Evolutionary conservation across 140 eudicot genomes (phyloP).

Genomic region (Ambrosia hybrid): DNA sequence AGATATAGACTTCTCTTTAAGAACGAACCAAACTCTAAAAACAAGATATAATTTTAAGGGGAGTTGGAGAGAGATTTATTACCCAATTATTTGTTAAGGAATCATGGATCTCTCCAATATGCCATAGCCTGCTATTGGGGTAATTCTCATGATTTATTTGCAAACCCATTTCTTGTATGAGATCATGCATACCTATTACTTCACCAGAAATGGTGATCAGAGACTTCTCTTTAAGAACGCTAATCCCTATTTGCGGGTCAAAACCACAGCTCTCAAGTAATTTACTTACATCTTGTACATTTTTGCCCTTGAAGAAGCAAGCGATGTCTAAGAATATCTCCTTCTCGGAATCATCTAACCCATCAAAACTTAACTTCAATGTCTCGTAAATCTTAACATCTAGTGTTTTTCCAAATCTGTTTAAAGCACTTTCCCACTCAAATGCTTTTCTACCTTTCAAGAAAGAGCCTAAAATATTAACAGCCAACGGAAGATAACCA

Average conservation of each 20-base stretch:
- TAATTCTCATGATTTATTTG: not conserved
- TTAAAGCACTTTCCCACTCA: slow-evolving; percentile 14
- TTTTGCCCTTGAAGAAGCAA: not conserved
- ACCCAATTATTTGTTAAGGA: not conserved
- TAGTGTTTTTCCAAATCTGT: not conserved
- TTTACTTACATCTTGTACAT: too few species aligned
- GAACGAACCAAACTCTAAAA: too few species aligned
- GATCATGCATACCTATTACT: not conserved
- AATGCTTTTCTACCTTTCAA: not conserved
- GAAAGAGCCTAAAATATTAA: not conserved
- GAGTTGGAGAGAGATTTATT: too few species aligned
- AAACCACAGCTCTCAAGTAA: not conserved
- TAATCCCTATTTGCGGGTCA: not conserved
- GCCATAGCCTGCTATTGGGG: slow-evolving; percentile 4
- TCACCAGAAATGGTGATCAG: not conserved
- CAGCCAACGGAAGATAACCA: not conserved
- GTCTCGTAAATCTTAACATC: not conserved
- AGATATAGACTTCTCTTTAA: too few species aligned
- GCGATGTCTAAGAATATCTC: too few species aligned
- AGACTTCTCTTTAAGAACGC: not conserved
- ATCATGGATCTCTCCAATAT: not conserved
- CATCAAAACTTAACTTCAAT: too few species aligned
- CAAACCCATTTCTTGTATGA: slow-evolving; percentile 8
- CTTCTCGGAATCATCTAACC: too few species aligned
- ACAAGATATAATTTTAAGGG: too few species aligned